Percentiles rank a stretch among this genome's conserved stretches.
These are phyloP conservation scores for Infundibulicybe gibba DNA, from an alignment of 768 basidiomycete species.

Conservation along the genomic window DNA sequence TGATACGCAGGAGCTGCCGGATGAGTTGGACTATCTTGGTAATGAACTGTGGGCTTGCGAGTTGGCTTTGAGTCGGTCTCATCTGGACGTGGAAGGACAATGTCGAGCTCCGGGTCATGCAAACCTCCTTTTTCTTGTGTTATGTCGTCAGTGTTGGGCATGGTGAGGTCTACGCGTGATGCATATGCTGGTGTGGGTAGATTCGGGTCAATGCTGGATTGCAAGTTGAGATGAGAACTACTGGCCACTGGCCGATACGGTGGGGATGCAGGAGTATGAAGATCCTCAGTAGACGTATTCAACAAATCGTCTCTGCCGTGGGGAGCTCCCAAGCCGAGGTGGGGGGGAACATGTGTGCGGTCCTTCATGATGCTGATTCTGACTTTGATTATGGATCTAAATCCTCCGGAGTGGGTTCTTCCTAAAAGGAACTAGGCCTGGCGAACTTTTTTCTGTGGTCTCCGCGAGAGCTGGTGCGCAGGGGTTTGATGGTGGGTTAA, in stretches of 20 bases:
- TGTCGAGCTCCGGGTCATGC: constrained; percentile 10
- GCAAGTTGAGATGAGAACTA: constrained; percentile 23
- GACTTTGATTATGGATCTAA: too few species aligned
- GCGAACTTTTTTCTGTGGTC: too few species aligned
- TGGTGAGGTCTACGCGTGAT: constrained; percentile 7
- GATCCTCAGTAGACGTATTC: too few species aligned
- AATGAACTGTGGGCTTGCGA: constrained; percentile 46
- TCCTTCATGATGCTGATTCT: too few species aligned
- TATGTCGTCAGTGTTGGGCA: constrained; percentile 14
- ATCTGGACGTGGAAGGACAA: constrained; percentile 9
- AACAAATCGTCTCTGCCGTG: too few species aligned
- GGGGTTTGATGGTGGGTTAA: too few species aligned
- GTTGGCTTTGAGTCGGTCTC: constrained; percentile 12
- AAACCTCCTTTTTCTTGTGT: constrained; percentile 14
- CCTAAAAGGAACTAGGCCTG: too few species aligned
- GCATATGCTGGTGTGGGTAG: constrained; percentile 23
- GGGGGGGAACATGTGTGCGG: too few species aligned
- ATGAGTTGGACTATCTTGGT: constrained; percentile 37
- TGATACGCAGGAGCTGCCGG: constrained; percentile 18
- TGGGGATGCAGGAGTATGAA: constrained; percentile 22
- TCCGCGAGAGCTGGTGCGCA: too few species aligned
- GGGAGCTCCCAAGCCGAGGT: too few species aligned
- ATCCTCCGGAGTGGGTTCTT: too few species aligned
- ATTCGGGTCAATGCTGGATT: constrained; percentile 10
- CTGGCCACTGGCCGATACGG: constrained; percentile 31